These are phyloP conservation scores for Spongispora temasekensis DNA, from an alignment of 1,284 basidiomycete species.

Conservation along the genomic window DNA sequence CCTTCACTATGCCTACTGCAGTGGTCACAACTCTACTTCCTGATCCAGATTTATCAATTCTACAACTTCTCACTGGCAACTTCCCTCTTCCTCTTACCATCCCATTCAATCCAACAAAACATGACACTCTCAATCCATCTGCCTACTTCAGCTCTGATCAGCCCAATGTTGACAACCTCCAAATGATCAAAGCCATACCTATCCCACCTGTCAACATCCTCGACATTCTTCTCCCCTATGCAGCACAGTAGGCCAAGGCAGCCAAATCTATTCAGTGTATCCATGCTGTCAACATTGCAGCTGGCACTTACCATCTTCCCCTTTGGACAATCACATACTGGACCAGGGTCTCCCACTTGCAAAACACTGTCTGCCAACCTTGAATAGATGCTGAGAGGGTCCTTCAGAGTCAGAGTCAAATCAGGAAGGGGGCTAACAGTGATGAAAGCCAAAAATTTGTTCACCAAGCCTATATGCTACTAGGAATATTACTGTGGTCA, in stretches of 20 bases:
- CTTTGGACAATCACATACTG: neutral
- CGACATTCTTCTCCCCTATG: neutral
- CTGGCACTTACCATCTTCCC: neutral
- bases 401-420: neutral
- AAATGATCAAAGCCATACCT: neutral
- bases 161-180: neutral
- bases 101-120: neutral
- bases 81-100: neutral
- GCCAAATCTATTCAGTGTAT: neutral
- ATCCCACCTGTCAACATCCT: neutral
- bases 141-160: neutral
- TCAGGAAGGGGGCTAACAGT: neutral
- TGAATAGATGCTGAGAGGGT: neutral
- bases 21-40: neutral
- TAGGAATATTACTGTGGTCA: neutral
- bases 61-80: neutral
- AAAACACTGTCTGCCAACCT: neutral
- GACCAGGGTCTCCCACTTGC: neutral
- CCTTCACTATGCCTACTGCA: neutral
- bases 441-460: neutral
- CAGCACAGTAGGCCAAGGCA: neutral
- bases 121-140: neutral
- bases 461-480: neutral
- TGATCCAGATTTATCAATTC: neutral
- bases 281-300: neutral